Percentiles rank a stretch among this genome's conserved stretches.
Conservation (phyloP, 1,284 basidiomycete species). For the Trichosporon sp. region DNA sequence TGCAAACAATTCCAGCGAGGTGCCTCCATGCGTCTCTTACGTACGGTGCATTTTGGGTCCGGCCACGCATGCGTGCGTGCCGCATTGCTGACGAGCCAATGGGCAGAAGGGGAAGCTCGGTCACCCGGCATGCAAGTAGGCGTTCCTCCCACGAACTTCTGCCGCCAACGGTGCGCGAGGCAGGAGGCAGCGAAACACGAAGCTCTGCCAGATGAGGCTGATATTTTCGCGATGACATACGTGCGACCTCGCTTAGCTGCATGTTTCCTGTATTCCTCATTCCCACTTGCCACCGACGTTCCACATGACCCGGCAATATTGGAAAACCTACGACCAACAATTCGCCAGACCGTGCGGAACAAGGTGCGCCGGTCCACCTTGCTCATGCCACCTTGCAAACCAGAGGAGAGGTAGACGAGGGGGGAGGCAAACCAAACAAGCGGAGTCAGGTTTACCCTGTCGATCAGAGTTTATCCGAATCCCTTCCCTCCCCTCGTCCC, state of each 20-base stretch:
- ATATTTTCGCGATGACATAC: constrained; percentile 4
- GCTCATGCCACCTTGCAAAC: no score
- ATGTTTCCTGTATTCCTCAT: constrained; percentile 4
- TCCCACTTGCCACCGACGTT: neutral
- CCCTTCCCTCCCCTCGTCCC: neutral
- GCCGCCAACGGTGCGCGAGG: no score
- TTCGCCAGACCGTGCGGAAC: no score
- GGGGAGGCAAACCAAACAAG: neutral
- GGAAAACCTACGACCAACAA: neutral
- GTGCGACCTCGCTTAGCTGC: neutral
- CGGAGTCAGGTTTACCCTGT: constrained; percentile 2
- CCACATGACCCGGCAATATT: neutral
- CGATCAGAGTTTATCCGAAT: constrained; percentile 1
- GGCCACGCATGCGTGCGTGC: no score
- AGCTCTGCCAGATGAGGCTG: neutral
- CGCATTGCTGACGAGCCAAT: no score
- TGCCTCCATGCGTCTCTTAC: no score
- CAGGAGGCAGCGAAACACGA: neutral
- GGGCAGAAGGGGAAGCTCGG: no score
- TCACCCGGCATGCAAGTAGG: no score
- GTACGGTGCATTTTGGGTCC: no score
- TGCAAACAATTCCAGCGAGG: no score
- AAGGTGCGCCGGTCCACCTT: no score
- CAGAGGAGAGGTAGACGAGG: neutral
- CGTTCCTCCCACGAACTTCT: no score